Percentiles rank a stretch among this genome's conserved stretches.
These are phyloP conservation scores for Nymphaea colorata DNA, from an alignment of 164 flowering plant genomes.

Conservation along the genomic window DNA sequence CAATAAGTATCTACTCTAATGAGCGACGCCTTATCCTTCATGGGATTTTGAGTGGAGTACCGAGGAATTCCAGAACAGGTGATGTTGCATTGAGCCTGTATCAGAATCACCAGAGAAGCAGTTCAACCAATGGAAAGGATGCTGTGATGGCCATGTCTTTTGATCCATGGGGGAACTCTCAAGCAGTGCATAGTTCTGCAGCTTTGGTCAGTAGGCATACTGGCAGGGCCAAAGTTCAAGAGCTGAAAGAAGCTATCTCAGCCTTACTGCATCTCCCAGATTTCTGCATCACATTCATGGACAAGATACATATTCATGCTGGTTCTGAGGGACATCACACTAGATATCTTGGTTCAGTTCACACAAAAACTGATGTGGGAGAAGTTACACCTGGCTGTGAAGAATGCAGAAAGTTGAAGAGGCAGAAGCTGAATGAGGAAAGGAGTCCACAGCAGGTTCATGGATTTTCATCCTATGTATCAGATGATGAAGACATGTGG, in stretches of 20 bases:
- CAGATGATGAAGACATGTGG: constrained; percentile 86
- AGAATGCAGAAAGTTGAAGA: constrained; percentile 72
- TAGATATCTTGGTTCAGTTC: constrained; percentile 32
- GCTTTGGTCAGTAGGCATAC: constrained; percentile 16
- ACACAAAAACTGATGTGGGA: constrained; percentile 21
- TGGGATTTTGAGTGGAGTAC: constrained; percentile 20
- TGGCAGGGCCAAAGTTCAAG: constrained; percentile 31
- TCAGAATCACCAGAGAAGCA: constrained; percentile 18
- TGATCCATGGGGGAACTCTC: constrained; percentile 28
- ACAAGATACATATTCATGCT: constrained; percentile 11
- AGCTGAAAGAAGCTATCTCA: constrained; percentile 61
- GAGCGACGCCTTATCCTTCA: constrained; percentile 79
- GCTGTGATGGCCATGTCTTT: constrained; percentile 16
- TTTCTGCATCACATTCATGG: constrained; percentile 15
- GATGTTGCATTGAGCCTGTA: not conserved
- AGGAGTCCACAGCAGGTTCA: constrained; percentile 29
- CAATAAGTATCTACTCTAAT: constrained; percentile 52
- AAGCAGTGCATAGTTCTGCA: constrained; percentile 13
- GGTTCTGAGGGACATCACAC: constrained; percentile 46
- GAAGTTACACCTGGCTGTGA: constrained; percentile 89
- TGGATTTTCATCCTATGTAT: constrained; percentile 29
- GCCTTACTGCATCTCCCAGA: constrained; percentile 49
- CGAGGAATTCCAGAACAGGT: constrained; percentile 3
- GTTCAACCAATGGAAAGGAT: constrained; percentile 18
- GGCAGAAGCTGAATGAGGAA: constrained; percentile 62